Conservation (phyloP, 2,329 filamentous ascomycete genomes). For the Aspergillus sp. region DNA sequence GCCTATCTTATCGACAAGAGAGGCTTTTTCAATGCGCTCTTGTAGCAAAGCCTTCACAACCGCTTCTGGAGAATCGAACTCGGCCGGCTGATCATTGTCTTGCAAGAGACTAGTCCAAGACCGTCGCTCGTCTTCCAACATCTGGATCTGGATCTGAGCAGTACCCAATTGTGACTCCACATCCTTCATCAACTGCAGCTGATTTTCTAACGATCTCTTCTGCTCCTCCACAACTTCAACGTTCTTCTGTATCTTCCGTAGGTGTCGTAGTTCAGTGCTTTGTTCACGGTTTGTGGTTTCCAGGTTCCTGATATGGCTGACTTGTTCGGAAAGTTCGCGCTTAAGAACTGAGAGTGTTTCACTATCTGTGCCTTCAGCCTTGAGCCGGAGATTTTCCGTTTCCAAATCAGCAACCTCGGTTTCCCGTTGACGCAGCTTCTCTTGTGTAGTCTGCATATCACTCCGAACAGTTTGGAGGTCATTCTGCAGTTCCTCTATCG, state of each 20-base stretch:
- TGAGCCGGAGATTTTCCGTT: slow-evolving; percentile 78
- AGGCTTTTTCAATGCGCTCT: slow-evolving; percentile 76
- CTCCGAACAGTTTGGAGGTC: slow-evolving; percentile 58
- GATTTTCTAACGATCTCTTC: slow-evolving; percentile 78
- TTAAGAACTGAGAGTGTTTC: slow-evolving; percentile 85
- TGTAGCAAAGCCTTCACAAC: slow-evolving; percentile 82
- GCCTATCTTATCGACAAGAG: slow-evolving; percentile 79
- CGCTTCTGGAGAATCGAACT: slow-evolving; percentile 86
- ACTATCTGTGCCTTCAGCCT: slow-evolving; percentile 81
- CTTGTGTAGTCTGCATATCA: slow-evolving; percentile 64
- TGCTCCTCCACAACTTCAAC: slow-evolving; percentile 94
- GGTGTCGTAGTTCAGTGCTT: slow-evolving; percentile 73
- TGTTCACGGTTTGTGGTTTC: slow-evolving; percentile 82
- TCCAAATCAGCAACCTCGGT: slow-evolving; percentile 73
- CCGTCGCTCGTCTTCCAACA: slow-evolving; percentile 82
- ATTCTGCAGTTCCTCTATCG: slow-evolving; percentile 52
- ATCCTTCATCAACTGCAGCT: slow-evolving; percentile 71
- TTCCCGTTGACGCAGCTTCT: slow-evolving; percentile 69
- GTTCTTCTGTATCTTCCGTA: slow-evolving; percentile 80
- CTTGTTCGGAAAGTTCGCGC: slow-evolving; percentile 84
- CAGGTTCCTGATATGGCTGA: slow-evolving; percentile 82
- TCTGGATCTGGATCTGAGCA: slow-evolving; percentile 76
- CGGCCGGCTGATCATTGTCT: slow-evolving; percentile 63
- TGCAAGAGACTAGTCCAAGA: slow-evolving; percentile 87
- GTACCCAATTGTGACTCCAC: slow-evolving; percentile 78